phyloP scores from a whole-genome alignment of 345 rosid genomes.

The Eucalyptus rudis region DNA sequence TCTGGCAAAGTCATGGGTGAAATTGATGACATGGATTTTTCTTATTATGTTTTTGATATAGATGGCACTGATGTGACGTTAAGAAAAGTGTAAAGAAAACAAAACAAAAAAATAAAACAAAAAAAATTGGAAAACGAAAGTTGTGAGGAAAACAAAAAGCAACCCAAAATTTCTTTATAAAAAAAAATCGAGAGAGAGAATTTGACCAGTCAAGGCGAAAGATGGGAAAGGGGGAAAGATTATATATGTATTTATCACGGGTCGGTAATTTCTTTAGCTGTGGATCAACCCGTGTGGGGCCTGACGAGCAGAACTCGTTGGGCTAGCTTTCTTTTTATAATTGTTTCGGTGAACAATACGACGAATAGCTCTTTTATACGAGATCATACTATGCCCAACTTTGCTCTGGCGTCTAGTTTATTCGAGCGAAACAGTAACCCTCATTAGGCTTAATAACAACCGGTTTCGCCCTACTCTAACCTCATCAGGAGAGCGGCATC shows the following conservation, averaged over 20 bases:
- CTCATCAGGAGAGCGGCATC: too few relatives aligned
- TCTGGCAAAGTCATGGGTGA: neutral
- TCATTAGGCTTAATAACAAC: too few relatives aligned
- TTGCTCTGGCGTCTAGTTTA: accelerated
- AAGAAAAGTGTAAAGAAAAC: neutral
- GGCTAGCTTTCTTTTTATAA: too few relatives aligned
- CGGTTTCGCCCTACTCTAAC: accelerated
- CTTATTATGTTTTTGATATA: neutral
- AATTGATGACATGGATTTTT: neutral
- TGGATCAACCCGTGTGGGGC: too few relatives aligned
- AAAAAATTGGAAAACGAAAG: neutral
- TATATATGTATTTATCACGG: neutral
- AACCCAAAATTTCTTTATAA: neutral
- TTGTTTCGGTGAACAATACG: accelerated
- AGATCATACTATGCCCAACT: accelerated
- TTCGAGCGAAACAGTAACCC: accelerated
- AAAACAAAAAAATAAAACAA: accelerated
- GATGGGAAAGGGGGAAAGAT: neutral
- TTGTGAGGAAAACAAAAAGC: neutral
- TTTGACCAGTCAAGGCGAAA: neutral
- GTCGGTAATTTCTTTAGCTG: too few relatives aligned
- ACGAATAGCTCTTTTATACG: too few relatives aligned
- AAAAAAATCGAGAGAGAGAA: neutral
- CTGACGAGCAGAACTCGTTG: accelerated
- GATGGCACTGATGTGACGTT: neutral